Percentiles rank a stretch among this genome's conserved stretches.
phyloP scores from a whole-genome alignment of 1,139 yeast genomes.

The Meyerozyma athensensis region DNA sequence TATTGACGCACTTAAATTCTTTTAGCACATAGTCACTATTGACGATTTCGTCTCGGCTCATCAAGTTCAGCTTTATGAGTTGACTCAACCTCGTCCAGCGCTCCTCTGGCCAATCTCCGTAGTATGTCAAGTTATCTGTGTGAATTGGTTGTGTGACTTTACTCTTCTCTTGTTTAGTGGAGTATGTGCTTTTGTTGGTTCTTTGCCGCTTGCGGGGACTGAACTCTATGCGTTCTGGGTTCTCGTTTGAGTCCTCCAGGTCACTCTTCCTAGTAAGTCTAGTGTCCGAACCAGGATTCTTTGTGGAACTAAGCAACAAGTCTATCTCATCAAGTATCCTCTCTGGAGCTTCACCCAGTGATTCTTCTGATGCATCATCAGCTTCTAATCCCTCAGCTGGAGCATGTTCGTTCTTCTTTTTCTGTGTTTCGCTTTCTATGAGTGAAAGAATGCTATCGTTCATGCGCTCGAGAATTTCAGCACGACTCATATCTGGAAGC shows the following conservation, averaged over 20 bases:
- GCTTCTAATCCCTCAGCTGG: constrained; percentile 3
- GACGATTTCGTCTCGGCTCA: constrained; percentile 8
- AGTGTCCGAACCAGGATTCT: not conserved
- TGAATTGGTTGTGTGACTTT: not conserved
- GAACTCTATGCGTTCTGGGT: not conserved
- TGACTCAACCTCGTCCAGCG: constrained; percentile 11
- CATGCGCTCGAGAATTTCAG: constrained; percentile 17
- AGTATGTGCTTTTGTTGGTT: not conserved
- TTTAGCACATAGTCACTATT: constrained; percentile 8
- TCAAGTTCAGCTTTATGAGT: constrained; percentile 10
- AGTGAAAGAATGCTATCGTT: constrained; percentile 15
- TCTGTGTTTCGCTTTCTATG: constrained; percentile 10
- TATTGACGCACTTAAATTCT: constrained; percentile 9
- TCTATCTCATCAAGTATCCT: constrained; percentile 21
- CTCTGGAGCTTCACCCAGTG: constrained; percentile 13
- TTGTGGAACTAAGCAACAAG: constrained; percentile 7
- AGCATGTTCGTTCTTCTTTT: not conserved
- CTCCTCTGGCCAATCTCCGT: constrained; percentile 9
- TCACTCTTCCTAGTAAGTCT: not conserved
- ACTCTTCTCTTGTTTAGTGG: not conserved
- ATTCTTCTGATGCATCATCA: constrained; percentile 2
- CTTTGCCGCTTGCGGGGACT: constrained; percentile 1
- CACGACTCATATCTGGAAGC: constrained; percentile 11
- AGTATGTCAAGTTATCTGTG: not conserved
- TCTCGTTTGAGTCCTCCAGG: not conserved